Conservation (phyloP, 1,139 yeast genomes). For the Taphrina deformans region DNA sequence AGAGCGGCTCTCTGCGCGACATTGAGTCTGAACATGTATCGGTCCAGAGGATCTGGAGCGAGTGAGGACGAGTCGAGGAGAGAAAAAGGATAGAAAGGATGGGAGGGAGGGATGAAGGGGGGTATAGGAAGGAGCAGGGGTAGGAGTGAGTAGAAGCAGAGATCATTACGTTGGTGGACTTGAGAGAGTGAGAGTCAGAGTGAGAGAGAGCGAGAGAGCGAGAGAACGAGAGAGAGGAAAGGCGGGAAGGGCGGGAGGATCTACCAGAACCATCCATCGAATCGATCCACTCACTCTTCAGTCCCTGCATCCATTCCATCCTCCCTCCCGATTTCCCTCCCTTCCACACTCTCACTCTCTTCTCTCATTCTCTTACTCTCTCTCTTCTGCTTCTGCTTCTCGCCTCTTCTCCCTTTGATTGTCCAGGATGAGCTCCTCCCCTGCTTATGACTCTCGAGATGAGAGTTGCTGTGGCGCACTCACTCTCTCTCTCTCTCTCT, state of each 20-base stretch:
- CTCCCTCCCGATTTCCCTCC: neutral
- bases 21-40: slow-evolving; percentile 26
- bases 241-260: neutral
- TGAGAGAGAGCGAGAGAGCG: too few species aligned
- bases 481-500: too few species aligned
- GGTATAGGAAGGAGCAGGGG: too few species aligned
- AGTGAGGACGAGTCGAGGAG: neutral
- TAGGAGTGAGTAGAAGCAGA: neutral
- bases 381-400: neutral
- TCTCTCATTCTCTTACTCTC: neutral
- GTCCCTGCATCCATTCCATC: neutral
- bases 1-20: slow-evolving; percentile 10
- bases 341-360: neutral
- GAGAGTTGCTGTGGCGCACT: too few species aligned
- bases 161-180: slow-evolving; percentile 14
- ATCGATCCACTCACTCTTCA: too few species aligned
- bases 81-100: neutral
- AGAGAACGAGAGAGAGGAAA: too few species aligned
- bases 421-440: too few species aligned
- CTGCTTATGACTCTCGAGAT: too few species aligned
- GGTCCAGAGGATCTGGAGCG: neutral
- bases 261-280: neutral
- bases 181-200: too few species aligned
- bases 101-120: too few species aligned
- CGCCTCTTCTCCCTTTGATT: too few species aligned